Percentiles rank a stretch among this genome's conserved stretches.
Evolutionary conservation across 345 rosid genomes (phyloP).

Genomic region (Fremontodendron californicum): DNA sequence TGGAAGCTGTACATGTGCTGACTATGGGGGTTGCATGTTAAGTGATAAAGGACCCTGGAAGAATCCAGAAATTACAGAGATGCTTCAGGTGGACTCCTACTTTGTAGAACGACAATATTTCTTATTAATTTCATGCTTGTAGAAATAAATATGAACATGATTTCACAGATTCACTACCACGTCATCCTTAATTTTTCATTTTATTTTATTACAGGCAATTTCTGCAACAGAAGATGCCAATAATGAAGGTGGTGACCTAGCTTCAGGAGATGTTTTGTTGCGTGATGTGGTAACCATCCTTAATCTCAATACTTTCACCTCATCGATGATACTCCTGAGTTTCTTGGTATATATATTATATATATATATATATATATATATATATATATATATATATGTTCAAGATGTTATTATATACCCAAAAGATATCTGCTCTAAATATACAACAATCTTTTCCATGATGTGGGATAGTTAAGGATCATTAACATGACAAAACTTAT

Average conservation of each 20-base stretch:
- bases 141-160: background rate
- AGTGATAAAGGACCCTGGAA: conserved; percentile 72
- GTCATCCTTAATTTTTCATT: background rate
- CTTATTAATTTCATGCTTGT: background rate
- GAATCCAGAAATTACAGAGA: conserved; percentile 46
- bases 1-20: conserved; percentile 58
- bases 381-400: too few species aligned
- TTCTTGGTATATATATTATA: background rate
- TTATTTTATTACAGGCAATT: conserved; percentile 29
- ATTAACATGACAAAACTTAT: too few species aligned
- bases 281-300: conserved; percentile 19
- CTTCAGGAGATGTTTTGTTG: conserved; percentile 14
- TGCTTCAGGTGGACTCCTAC: conserved; percentile 41
- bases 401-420: background rate
- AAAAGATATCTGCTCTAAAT: too few species aligned
- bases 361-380: too few species aligned
- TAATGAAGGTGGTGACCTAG: conserved; percentile 18
- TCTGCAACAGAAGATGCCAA: conserved; percentile 28
- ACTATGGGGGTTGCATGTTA: conserved; percentile 53
- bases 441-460: too few species aligned
- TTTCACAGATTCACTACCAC: background rate
- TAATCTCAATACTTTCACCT: background rate
- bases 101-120: background rate
- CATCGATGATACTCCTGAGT: background rate
- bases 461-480: too few species aligned